These are phyloP conservation scores for Talaromyces proteolyticus DNA, from an alignment of 495 filamentous ascomycete genomes.

Conservation along the genomic window DNA sequence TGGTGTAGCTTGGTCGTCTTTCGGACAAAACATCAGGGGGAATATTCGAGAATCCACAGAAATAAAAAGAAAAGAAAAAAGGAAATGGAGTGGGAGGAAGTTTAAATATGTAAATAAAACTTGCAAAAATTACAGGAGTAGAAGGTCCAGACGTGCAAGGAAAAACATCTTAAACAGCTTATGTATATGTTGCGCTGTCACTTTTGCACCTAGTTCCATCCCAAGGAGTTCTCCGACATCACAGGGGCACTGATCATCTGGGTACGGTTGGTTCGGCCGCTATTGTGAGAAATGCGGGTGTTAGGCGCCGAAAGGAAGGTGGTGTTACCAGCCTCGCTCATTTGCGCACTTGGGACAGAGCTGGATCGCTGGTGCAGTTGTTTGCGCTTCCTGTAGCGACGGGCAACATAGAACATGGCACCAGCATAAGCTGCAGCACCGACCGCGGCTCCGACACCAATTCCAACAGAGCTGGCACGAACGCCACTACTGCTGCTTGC, in stretches of 20 bases:
- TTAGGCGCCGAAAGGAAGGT: slow-evolving; percentile 26
- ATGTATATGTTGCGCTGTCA: neutral
- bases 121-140: neutral
- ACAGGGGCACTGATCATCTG: slow-evolving; percentile 79
- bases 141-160: neutral
- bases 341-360: slow-evolving; percentile 44
- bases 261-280: slow-evolving; percentile 64
- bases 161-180: neutral
- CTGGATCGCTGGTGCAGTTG: slow-evolving; percentile 72
- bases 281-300: slow-evolving; percentile 45
- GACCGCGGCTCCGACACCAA: slow-evolving; percentile 69
- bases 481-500: slow-evolving; percentile 49
- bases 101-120: neutral
- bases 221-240: slow-evolving; percentile 94
- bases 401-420: slow-evolving; percentile 96
- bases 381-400: slow-evolving; percentile 86
- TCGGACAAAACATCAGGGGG: slow-evolving; percentile 6
- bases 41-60: slow-evolving; percentile 5
- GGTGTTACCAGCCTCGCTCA: slow-evolving; percentile 37
- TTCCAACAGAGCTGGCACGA: slow-evolving; percentile 73
- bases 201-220: slow-evolving; percentile 71
- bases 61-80: neutral
- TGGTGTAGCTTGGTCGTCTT: neutral
- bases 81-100: neutral
- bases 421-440: slow-evolving; percentile 90